Base-by-base conservation (phyloP, 345 rosid genomes). In the Citrus cavaleriei region DNA sequence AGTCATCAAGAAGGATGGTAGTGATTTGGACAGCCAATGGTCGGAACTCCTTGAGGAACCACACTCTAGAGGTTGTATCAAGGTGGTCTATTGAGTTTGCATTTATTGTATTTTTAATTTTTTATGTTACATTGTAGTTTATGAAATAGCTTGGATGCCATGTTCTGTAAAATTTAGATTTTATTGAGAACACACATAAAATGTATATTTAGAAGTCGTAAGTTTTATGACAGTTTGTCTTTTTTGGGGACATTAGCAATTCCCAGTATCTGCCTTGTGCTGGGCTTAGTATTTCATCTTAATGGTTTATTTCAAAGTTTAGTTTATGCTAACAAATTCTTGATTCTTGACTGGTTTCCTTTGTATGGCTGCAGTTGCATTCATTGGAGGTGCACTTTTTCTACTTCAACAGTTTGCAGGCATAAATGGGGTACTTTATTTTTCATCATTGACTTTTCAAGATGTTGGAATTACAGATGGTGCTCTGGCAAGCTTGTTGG, bases 331-430 rank as follows among this genome's bases (percentile, higher is more conserved):
- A 61, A 60, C 13, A 13, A 71, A 49, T 60, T 12, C 32, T 63
- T 16, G 16, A 16, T 46, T 66, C 28, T 4, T 67, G 51, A 63
- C 30, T 32, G n/a, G 21, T 62, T 64, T 54, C 46, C 58, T 67
- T 83, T 79, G 35, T 74, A 7, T 82, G 77, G 77, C 63, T 90
- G 87, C 93, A 91, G 97, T 87, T 87, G 90, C 91, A 77, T 82
- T 87, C 34, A 80, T 88, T 64, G 97, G 95, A 49, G 94, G 94
- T 73, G 79, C 89, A 66, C 94, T 93, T 71, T 93, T 87, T 79
- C 66, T 83, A 65, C 90, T 93, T 38, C 97, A 93, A 81, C 97
- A 93, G 80, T 90, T 93, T 82, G 95, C 95, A 5, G 97, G 97
- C 60, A 91, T 93, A 82, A 93, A 93, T 61, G 97, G 93, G 77